Evolutionary conservation across 345 rosid genomes (phyloP).

Genomic region (Rhizophora mangle): DNA sequence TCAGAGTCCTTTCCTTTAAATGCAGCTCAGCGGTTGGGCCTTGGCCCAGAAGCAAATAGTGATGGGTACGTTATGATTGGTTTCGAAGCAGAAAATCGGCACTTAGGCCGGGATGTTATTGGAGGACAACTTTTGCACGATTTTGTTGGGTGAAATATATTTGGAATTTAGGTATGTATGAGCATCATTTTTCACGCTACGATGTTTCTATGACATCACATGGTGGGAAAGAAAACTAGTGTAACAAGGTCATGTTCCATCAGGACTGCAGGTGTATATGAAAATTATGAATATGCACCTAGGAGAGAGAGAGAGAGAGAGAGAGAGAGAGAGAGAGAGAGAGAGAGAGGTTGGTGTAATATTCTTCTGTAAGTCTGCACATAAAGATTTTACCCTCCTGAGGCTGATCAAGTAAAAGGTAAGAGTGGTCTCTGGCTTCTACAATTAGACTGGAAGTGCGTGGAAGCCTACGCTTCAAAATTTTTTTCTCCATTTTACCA

Average conservation of each 20-base stretch:
- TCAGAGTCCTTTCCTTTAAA: constrained; percentile 64
- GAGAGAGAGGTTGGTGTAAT: constrained; percentile 23
- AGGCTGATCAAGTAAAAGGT: neutral
- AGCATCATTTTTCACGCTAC: constrained; percentile 14
- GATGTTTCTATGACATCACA: constrained; percentile 3
- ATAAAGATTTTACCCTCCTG: neutral
- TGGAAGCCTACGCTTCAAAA: no score
- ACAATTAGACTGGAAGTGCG: no score
- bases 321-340: constrained; percentile 4
- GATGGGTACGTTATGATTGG: constrained; percentile 56
- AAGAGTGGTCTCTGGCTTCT: no score
- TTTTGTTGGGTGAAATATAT: constrained; percentile 63
- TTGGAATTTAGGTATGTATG: neutral
- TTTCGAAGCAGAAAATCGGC: constrained; percentile 58
- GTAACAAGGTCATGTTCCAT: constrained; percentile 14
- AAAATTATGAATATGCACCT: constrained; percentile 3
- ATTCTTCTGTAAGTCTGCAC: constrained; percentile 30
- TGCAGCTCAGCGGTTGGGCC: constrained; percentile 63
- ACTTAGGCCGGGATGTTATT: constrained; percentile 61
- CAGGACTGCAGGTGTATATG: constrained; percentile 16
- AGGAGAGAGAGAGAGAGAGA: constrained; percentile 6
- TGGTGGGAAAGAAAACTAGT: constrained; percentile 4
- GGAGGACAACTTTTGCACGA: constrained; percentile 90
- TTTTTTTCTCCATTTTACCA: no score
- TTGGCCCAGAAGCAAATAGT: constrained; percentile 46